Base-by-base conservation (phyloP, 2,329 filamentous ascomycete species). In the Dryadomyces sulphureus region DNA sequence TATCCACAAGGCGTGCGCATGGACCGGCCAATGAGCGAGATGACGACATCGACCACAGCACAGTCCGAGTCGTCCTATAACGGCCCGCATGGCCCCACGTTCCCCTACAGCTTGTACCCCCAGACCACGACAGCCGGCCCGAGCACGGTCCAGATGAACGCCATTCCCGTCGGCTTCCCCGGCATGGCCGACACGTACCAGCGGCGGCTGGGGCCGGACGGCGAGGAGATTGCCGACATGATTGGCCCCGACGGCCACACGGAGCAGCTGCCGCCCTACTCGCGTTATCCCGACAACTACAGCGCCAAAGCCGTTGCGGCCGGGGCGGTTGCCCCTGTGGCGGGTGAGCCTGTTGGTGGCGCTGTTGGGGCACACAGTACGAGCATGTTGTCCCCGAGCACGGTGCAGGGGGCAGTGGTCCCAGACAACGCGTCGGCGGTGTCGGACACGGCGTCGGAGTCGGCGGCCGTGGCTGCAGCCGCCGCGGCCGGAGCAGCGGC, bases 201-300 rank as follows among this genome's bases (percentile, higher is more conserved):
- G 56, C 70, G 84, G 51, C 77, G 81, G 44, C 63, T 86, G 44
- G 84, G 83, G 0, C 81, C 85, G 0, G 84, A 88, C 47, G 86
- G 86, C 45, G 87, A 94, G 62, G 89, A 94, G 54, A 68, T 76
- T n/a, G 86, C 82, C 41, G 88, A 89, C 59, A 77, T 95, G 45
- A 81, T 95, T 44, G 88, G 88, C 1, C 84, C 84, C 0, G 79
- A 94, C 56, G 89, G 89, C 1, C 88, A 95, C 58, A 81, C 84
- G 1, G 90, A 96, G 62, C 86, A 94, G 60, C 67, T 95, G 17
- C 90, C 90, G 12, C 90, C 90, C 1, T 96, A 96, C 59, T 85
- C 86, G 14, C 74, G 87, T 59, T 95, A 93, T 61, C 86, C 89
- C 2, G 84, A 93, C 45, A 82, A 86, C 47, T 80, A 64, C 62